phyloP scores from a whole-genome alignment of 2,329 filamentous ascomycete genomes.

The Penicillium hordei region DNA sequence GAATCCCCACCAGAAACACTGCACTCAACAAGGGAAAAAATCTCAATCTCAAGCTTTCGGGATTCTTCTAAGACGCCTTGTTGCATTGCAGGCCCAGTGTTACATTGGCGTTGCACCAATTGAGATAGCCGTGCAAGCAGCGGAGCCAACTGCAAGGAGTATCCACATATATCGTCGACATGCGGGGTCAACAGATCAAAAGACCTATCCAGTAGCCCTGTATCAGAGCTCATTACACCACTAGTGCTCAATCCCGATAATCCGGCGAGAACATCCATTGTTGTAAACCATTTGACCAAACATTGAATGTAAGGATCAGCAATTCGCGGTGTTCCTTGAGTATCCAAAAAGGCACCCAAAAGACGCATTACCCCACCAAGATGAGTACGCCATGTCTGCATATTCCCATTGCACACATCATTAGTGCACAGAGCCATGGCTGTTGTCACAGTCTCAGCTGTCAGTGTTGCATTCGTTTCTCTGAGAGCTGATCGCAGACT shows the following conservation, averaged over 20 bases:
- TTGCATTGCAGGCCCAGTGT: neutral
- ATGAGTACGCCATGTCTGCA: conserved; percentile 29
- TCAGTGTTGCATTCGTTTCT: conserved; percentile 13
- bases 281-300: conserved; percentile 33
- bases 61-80: neutral
- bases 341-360: conserved; percentile 20
- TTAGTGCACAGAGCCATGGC: conserved; percentile 35
- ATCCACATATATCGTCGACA: conserved; percentile 34
- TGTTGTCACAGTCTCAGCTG: conserved; percentile 27
- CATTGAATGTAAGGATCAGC: conserved; percentile 21
- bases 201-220: conserved; percentile 11
- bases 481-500: conserved; percentile 23
- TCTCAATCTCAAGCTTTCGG: conserved; percentile 12
- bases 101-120: conserved; percentile 13
- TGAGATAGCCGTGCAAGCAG: conserved; percentile 24
- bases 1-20: conserved; percentile 3
- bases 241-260: conserved; percentile 22
- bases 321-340: conserved; percentile 4
- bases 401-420: conserved; percentile 37
- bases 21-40: conserved; percentile 11
- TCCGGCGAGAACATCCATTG: conserved; percentile 29
- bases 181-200: neutral
- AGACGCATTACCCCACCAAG: conserved; percentile 29
- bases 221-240: conserved; percentile 9
- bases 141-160: conserved; percentile 29